These are phyloP conservation scores for Venturia oleaginea DNA, from an alignment of 2,329 filamentous ascomycete species.

Conservation along the genomic window DNA sequence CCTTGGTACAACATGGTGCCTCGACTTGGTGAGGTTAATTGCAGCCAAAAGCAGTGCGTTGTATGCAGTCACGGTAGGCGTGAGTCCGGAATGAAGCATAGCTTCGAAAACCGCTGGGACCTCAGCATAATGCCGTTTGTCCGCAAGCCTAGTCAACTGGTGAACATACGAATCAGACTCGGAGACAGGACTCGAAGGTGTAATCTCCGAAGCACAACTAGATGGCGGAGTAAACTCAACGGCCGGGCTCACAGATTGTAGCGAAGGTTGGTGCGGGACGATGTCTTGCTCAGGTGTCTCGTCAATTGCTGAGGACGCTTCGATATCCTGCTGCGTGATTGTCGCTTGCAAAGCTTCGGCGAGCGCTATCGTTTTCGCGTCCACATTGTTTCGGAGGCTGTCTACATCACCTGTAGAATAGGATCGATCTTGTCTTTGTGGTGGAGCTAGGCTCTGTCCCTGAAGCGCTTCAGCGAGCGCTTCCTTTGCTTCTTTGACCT, in stretches of 20 bases:
- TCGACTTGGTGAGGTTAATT: conserved; percentile 69
- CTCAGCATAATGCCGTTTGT: conserved; percentile 67
- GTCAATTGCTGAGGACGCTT: conserved; percentile 25
- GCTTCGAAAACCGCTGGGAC: conserved; percentile 87
- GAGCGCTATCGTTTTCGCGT: conserved; percentile 34
- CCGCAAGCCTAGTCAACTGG: conserved; percentile 65
- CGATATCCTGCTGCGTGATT: conserved; percentile 25
- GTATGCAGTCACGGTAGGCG: conserved; percentile 78
- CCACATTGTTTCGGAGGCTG: conserved; percentile 49
- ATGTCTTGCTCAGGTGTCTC: conserved; percentile 22
- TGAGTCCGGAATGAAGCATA: conserved; percentile 73
- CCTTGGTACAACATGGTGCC: conserved; percentile 78
- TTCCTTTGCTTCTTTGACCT: conserved; percentile 20
- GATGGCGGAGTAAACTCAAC: conserved; percentile 2
- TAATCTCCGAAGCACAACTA: conserved; percentile 11
- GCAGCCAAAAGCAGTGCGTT: conserved; percentile 81
- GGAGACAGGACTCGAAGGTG: conserved; percentile 49
- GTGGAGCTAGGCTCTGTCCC: conserved; percentile 5
- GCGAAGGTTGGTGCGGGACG: conserved; percentile 24
- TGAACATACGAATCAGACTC: conserved; percentile 64
- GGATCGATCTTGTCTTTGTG: conserved; percentile 34
- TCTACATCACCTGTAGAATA: conserved; percentile 49
- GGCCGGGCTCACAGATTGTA: background rate
- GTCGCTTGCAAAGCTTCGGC: conserved; percentile 49
- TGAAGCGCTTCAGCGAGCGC: background rate